A percentile compares a stretch with the other conserved stretches of the same genome.
Evolutionary conservation across 495 filamentous ascomycete species (phyloP).

Genomic region (Beverwykella pulmonaria): DNA sequence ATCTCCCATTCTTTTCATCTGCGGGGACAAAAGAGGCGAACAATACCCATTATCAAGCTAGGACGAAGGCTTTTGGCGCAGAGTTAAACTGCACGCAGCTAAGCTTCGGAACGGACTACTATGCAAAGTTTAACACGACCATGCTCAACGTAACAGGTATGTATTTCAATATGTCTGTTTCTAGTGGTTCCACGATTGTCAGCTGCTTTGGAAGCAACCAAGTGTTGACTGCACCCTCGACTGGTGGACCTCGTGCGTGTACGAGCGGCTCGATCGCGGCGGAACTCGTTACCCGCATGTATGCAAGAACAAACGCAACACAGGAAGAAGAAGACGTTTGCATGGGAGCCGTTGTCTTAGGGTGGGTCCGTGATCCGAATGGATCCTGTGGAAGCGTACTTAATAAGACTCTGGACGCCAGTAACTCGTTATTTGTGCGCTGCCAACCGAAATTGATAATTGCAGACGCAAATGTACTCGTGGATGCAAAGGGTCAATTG

Average conservation of each 20-base stretch:
- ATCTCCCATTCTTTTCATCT: conserved; percentile 42
- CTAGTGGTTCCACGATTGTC: background rate
- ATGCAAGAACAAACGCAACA: background rate
- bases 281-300: background rate
- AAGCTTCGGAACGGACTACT: background rate
- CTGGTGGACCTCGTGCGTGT: background rate
- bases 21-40: background rate
- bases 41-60: background rate
- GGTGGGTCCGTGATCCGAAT: background rate
- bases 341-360: background rate
- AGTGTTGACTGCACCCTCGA: background rate
- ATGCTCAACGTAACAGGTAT: background rate
- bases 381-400: conserved; percentile 1
- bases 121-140: background rate
- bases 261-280: background rate
- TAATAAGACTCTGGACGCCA: background rate
- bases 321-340: conserved; percentile 9
- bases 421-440: conserved; percentile 38
- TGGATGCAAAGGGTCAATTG: conserved; percentile 7
- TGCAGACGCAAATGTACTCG: background rate
- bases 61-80: conserved; percentile 18
- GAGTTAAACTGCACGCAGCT: conserved; percentile 14
- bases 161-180: background rate
- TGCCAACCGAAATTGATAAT: conserved; percentile 39
- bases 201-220: background rate